A percentile compares a stretch with the other conserved stretches of the same genome.
These are phyloP conservation scores for Ophiosphaerella herpotricha DNA, from an alignment of 2,329 filamentous ascomycete genomes.

Conservation along the genomic window DNA sequence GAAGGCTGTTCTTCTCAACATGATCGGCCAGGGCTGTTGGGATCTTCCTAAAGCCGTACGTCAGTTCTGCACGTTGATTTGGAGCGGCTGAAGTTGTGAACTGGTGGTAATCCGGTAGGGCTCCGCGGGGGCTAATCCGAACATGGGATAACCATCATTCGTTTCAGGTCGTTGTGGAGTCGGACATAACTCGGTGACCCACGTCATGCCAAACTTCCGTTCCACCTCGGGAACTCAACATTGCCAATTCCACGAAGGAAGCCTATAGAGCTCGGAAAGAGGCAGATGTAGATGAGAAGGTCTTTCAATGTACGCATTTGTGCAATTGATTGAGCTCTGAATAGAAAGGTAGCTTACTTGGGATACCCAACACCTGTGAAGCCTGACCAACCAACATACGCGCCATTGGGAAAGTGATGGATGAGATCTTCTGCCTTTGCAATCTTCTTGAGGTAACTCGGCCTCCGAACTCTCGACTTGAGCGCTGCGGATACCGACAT, in stretches of 20 bases:
- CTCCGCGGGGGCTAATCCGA: too few relatives aligned
- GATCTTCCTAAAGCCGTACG: constrained; percentile 64
- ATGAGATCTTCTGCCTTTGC: constrained; percentile 79
- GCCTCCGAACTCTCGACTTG: constrained; percentile 74
- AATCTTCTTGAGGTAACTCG: constrained; percentile 80
- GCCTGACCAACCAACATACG: constrained; percentile 90
- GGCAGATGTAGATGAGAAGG: too few relatives aligned
- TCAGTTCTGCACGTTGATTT: constrained; percentile 4
- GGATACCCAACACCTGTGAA: constrained; percentile 91
- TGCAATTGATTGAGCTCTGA: neutral
- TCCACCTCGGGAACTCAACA: constrained; percentile 29
- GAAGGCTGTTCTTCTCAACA: constrained; percentile 82
- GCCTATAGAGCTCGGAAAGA: neutral
- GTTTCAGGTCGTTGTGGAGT: constrained; percentile 10
- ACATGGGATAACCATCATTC: neutral
- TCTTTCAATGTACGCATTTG: neutral
- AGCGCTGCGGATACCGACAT: constrained; percentile 72
- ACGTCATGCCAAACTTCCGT: constrained; percentile 28
- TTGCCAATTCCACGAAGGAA: constrained; percentile 8
- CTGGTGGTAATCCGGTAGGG: too few relatives aligned
- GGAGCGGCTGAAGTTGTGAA: too few relatives aligned
- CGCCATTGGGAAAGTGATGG: constrained; percentile 77
- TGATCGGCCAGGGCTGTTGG: constrained; percentile 84
- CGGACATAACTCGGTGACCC: constrained; percentile 32
- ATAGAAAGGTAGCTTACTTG: constrained; percentile 61